Conservation (phyloP, 345 rosid genomes). For the Hibiscus trionum region DNA sequence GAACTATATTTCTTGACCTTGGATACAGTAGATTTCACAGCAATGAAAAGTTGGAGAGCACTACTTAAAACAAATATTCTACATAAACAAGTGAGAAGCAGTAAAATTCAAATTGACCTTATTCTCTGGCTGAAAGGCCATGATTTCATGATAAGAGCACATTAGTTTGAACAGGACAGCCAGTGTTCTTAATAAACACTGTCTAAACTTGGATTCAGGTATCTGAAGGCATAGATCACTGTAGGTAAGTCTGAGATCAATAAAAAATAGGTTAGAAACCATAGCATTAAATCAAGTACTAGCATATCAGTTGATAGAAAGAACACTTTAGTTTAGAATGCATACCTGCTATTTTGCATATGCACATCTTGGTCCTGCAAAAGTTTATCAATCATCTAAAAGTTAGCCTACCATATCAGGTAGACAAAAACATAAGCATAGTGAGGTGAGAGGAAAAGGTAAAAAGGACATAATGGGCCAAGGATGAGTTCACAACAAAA, state of each 20-base stretch:
- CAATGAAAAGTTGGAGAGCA: neutral
- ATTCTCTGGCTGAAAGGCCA: conserved; percentile 62
- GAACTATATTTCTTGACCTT: no score
- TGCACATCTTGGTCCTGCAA: conserved; percentile 64
- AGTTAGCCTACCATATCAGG: conserved; percentile 9
- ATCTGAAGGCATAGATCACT: conserved; percentile 94
- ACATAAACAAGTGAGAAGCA: neutral
- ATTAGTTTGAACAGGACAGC: conserved; percentile 76
- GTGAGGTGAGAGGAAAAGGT: neutral
- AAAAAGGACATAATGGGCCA: neutral
- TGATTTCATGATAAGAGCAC: conserved; percentile 82
- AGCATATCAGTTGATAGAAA: neutral
- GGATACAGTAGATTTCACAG: neutral
- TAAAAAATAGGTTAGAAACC: conserved; percentile 18
- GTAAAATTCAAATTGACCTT: conserved; percentile 38
- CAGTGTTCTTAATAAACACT: conserved; percentile 24
- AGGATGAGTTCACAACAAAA: conserved; percentile 1
- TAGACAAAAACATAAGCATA: neutral
- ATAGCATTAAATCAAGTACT: conserved; percentile 5
- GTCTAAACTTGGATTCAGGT: conserved; percentile 48
- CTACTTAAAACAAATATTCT: neutral
- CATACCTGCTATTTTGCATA: conserved; percentile 69
- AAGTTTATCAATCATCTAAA: conserved; percentile 14
- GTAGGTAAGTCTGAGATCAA: conserved; percentile 79
- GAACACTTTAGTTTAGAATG: conserved; percentile 17